phyloP scores from a whole-genome alignment of 2,329 filamentous ascomycete genomes.

The Neoscytalidium dimidiatum region DNA sequence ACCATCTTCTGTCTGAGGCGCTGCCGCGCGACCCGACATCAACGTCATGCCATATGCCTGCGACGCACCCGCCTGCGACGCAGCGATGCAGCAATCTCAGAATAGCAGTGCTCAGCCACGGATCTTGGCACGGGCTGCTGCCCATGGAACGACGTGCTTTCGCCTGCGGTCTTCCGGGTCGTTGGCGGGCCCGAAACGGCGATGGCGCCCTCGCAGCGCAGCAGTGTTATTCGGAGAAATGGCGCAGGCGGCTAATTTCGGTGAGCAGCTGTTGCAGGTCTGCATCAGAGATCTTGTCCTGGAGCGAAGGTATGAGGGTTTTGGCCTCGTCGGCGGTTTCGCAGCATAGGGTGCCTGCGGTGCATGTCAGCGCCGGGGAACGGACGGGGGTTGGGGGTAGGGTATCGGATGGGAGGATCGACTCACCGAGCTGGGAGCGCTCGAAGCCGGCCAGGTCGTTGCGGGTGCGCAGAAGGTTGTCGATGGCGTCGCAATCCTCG shows the following conservation, averaged over 20 bases:
- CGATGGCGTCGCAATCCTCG: slow-evolving; percentile 92
- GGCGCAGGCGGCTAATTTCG: slow-evolving; percentile 80
- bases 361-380: slow-evolving; percentile 15
- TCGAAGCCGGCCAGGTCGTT: slow-evolving; percentile 88
- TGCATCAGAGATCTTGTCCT: slow-evolving; percentile 87
- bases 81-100: slow-evolving; percentile 4
- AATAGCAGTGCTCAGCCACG: slow-evolving; percentile 8
- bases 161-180: too few relatives aligned
- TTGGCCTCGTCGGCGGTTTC: slow-evolving; percentile 94
- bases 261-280: slow-evolving; percentile 86
- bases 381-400: neutral
- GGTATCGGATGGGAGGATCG: neutral
- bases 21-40: slow-evolving; percentile 1
- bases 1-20: neutral
- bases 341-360: slow-evolving; percentile 82
- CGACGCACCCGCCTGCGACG: neutral
- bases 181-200: neutral
- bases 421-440: slow-evolving; percentile 82
- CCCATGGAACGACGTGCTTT: too few relatives aligned
- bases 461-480: slow-evolving; percentile 78
- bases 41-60: slow-evolving; percentile 1
- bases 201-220: neutral
- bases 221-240: slow-evolving; percentile 32
- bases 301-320: slow-evolving; percentile 85
- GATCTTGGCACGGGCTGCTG: neutral